Conservation (phyloP, 371 early-diverging fungal genomes). For the Quaeritorhiza haematococci region DNA sequence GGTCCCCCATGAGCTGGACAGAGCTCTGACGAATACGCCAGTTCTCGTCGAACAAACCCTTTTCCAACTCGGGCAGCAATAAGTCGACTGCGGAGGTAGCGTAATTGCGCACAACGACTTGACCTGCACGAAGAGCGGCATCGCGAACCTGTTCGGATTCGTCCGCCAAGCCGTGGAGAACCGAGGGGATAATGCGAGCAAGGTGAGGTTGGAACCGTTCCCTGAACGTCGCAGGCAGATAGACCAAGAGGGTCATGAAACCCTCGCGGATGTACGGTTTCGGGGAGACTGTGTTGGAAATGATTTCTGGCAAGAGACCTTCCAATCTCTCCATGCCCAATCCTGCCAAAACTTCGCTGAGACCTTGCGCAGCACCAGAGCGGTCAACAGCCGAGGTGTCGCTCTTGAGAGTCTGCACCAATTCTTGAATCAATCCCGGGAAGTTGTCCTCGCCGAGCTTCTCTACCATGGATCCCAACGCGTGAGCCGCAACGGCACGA, state of each 20-base stretch:
- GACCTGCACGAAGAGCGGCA: slow-evolving; percentile 84
- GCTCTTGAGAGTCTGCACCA: slow-evolving; percentile 76
- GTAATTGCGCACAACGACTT: slow-evolving; percentile 87
- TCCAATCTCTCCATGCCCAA: slow-evolving; percentile 85
- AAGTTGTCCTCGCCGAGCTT: slow-evolving; percentile 90
- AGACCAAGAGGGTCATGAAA: slow-evolving; percentile 89
- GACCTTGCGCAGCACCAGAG: slow-evolving; percentile 95
- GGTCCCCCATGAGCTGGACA: slow-evolving; percentile 90
- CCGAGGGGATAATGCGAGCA: slow-evolving; percentile 76
- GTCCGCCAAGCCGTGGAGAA: slow-evolving; percentile 90
- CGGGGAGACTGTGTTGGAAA: slow-evolving; percentile 70
- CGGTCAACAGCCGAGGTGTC: slow-evolving; percentile 90
- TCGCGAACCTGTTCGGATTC: slow-evolving; percentile 92
- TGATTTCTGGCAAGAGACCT: slow-evolving; percentile 82
- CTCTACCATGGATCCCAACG: slow-evolving; percentile 85
- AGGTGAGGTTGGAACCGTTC: slow-evolving; percentile 85
- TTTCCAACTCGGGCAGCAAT: slow-evolving; percentile 86
- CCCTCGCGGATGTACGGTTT: slow-evolving; percentile 89
- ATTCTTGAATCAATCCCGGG: slow-evolving; percentile 82
- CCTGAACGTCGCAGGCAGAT: slow-evolving; percentile 92
- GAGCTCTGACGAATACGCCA: slow-evolving; percentile 96
- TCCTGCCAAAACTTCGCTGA: slow-evolving; percentile 88
- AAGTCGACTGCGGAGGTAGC: slow-evolving; percentile 82
- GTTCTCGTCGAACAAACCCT: slow-evolving; percentile 81
- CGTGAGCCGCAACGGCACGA: slow-evolving; percentile 88